These are phyloP conservation scores for Tricholomella constricta DNA, from an alignment of 768 basidiomycete genomes.

Conservation along the genomic window DNA sequence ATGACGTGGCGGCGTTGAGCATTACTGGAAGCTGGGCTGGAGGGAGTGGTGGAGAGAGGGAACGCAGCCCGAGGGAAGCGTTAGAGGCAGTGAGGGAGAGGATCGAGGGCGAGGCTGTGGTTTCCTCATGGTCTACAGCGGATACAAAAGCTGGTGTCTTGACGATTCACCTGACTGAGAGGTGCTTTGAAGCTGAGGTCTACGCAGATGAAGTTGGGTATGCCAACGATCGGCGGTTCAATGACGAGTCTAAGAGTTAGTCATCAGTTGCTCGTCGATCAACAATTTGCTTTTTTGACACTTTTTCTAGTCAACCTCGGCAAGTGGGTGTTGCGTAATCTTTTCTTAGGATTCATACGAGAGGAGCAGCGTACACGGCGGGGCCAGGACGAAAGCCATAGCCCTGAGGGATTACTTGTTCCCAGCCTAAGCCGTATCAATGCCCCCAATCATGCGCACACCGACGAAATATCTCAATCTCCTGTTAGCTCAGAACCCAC, in stretches of 20 bases:
- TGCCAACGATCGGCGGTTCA: constrained; percentile 56
- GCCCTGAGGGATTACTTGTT: constrained; percentile 22
- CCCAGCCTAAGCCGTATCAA: constrained; percentile 20
- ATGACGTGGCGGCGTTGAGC: constrained; percentile 66
- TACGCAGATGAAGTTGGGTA: constrained; percentile 92
- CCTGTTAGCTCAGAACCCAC: constrained; percentile 28
- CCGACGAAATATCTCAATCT: constrained; percentile 3
- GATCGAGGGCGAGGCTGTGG: constrained; percentile 93
- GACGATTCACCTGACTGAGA: constrained; percentile 83
- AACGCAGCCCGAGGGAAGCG: constrained; percentile 76
- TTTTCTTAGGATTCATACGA: constrained; percentile 77
- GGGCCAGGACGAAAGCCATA: constrained; percentile 32
- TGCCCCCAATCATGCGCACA: constrained; percentile 1
- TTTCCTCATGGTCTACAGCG: constrained; percentile 80
- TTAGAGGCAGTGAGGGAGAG: constrained; percentile 86
- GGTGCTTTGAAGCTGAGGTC: constrained; percentile 92
- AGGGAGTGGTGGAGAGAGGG: constrained; percentile 41
- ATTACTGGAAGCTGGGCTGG: constrained; percentile 46
- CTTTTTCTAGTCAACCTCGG: constrained; percentile 78
- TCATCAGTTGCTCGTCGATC: constrained; percentile 20
- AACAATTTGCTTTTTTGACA: not conserved
- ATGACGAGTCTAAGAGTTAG: constrained; percentile 82
- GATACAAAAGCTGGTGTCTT: constrained; percentile 91
- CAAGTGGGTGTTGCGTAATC: constrained; percentile 86
- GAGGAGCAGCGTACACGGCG: constrained; percentile 59